Percentiles rank a stretch among this genome's conserved stretches.
Conservation (phyloP, 2,329 filamentous ascomycete genomes). For the Spiromastix sp. region DNA sequence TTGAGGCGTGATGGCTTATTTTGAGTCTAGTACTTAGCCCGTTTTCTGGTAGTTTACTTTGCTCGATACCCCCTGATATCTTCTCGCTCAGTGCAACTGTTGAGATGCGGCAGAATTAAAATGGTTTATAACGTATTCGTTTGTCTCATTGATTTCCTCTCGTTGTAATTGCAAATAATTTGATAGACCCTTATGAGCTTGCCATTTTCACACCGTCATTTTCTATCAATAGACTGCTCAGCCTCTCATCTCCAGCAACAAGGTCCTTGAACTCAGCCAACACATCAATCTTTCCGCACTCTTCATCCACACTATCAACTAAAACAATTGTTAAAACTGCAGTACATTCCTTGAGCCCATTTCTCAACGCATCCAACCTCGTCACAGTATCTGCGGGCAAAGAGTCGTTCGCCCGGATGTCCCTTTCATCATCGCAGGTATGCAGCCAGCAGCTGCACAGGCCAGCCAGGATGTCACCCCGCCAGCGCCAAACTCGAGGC, state of each 20-base stretch:
- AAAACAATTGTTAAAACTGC: constrained; percentile 22
- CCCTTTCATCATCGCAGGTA: constrained; percentile 28
- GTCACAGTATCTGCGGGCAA: constrained; percentile 4
- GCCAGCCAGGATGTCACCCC: constrained; percentile 53
- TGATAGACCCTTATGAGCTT: too few species aligned
- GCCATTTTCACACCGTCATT: too few species aligned
- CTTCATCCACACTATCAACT: constrained; percentile 8
- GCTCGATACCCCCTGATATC: neutral
- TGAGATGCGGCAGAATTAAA: too few species aligned
- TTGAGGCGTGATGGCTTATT: constrained; percentile 27
- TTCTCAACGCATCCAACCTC: constrained; percentile 16
- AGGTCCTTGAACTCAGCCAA: constrained; percentile 25
- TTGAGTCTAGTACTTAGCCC: too few species aligned
- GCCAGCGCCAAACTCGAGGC: constrained; percentile 55
- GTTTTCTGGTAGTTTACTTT: too few species aligned
- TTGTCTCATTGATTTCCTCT: too few species aligned
- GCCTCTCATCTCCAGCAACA: constrained; percentile 24
- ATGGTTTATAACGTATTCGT: too few species aligned
- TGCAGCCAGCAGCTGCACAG: constrained; percentile 55
- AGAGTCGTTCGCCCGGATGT: constrained; percentile 2
- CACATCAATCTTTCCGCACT: constrained; percentile 19
- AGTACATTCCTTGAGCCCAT: constrained; percentile 18
- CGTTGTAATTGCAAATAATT: too few species aligned
- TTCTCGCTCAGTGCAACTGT: too few species aligned
- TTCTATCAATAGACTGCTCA: constrained; percentile 18